Conservation (phyloP, 164 flowering plant genomes). For the Warburgia ugandensis region DNA sequence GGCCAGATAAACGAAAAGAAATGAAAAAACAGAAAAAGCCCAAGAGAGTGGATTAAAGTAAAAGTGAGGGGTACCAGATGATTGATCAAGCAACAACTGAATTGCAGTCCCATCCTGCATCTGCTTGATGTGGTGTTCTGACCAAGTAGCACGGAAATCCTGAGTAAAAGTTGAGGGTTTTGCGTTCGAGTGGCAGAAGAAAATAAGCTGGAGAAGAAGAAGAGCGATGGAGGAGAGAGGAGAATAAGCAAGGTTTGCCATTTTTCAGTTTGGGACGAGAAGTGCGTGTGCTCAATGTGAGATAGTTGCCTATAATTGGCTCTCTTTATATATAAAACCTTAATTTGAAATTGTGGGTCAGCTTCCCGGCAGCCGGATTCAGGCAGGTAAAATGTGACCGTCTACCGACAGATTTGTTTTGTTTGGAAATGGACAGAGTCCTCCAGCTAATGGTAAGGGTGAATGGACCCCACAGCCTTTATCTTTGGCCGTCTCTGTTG, state of each 20-base stretch:
- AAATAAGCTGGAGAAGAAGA: neutral
- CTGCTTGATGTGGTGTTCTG: constrained; percentile 43
- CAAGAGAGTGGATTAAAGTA: neutral
- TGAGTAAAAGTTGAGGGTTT: constrained; percentile 40
- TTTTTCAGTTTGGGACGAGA: neutral
- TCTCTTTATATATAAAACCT: neutral
- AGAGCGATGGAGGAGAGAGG: neutral
- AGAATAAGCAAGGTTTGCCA: neutral
- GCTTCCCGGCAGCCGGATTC: too few species aligned
- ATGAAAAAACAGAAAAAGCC: neutral
- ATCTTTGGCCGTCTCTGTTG: too few species aligned
- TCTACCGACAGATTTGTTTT: too few species aligned
- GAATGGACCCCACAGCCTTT: too few species aligned
- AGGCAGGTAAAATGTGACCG: too few species aligned
- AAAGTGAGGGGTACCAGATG: constrained; percentile 26
- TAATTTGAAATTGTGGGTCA: too few species aligned
- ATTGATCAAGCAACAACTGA: constrained; percentile 45
- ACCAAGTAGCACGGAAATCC: constrained; percentile 48
- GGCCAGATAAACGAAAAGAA: neutral
- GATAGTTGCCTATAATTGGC: neutral
- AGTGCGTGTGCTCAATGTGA: too few species aligned
- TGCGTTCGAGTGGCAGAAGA: constrained; percentile 5
- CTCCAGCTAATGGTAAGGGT: too few species aligned
- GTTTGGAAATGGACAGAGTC: too few species aligned
- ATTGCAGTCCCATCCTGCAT: constrained; percentile 38